Evolutionary conservation across 2,329 filamentous ascomycete species (phyloP), one percentile per base, ranked within the genome.

Genomic region (Alternaria sp.): DNA sequence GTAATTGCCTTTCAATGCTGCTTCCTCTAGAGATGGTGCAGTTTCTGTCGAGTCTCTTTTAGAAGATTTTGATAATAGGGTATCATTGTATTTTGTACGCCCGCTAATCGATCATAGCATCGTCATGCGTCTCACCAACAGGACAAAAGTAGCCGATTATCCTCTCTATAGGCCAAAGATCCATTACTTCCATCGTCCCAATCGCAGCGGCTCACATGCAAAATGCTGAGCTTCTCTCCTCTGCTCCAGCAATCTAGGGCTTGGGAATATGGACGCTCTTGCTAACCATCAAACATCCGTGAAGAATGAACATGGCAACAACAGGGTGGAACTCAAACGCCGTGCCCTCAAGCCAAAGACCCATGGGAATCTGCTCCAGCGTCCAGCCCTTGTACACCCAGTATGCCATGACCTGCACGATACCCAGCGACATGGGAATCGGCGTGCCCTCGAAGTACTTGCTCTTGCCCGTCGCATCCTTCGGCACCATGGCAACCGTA

Each of bases 371-470:
- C 61, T 89, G 84, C 23, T 92, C 89, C 64, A 93, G 85, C 49
- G 95, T 86, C 92, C 92, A 95, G 66, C 91, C 91, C 70, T 93
- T 86, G 60, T 86, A 89, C 28, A 96, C 88, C 91, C 93, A 98
- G 82, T 91, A 97, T 28, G 91, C 92, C 92, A 98, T 97, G 61
- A 97, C 74, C 13, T 86, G 88, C 66, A 93, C 93, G 70, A 97
- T 89, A 2, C 86, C 90, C 23, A 98, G 84, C 23, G 92, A 94
- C 4, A 93, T 98, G 1, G 96, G 96, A 74, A 98, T 97, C 1
- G 96, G 96, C 0, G 95, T 97, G 72, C 96, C 96, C 83, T 99
- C 96, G 73, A 99, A 99, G 83, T 97, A 99, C 77, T 91, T 88
- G 63, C 92, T 93, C 84, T 99, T 99, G 71, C 96, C 96, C 0